A percentile compares a stretch with the other conserved stretches of the same genome.
These are phyloP conservation scores for Nannochloropsis gaditana DNA, from an alignment of 108 stramenopile genomes.

Conservation along the genomic window DNA sequence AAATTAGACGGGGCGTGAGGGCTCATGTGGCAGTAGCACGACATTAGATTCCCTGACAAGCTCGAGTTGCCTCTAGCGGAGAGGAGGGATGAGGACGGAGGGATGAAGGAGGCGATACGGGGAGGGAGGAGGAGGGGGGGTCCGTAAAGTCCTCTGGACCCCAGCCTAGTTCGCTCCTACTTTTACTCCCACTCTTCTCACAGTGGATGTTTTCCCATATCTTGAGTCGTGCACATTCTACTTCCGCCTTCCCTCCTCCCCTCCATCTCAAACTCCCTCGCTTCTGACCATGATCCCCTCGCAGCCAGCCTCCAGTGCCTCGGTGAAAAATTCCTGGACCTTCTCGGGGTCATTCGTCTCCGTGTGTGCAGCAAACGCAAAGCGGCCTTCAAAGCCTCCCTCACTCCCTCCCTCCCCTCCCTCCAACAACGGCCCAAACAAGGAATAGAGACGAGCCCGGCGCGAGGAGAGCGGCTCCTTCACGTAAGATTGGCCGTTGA, in stretches of 20 bases:
- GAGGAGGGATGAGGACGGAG: too few relatives aligned
- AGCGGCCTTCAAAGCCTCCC: slow-evolving; percentile 77
- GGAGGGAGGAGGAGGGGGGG: too few relatives aligned
- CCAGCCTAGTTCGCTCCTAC: too few relatives aligned
- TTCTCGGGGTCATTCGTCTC: slow-evolving; percentile 66
- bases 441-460: background rate
- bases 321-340: slow-evolving; percentile 83
- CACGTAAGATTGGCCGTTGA: background rate
- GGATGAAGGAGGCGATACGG: too few relatives aligned
- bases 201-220: too few relatives aligned
- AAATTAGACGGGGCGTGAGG: background rate
- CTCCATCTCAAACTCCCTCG: background rate
- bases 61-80: too few relatives aligned
- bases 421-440: background rate
- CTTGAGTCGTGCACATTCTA: background rate
- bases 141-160: too few relatives aligned
- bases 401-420: slow-evolving; percentile 66
- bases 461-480: background rate
- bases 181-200: too few relatives aligned
- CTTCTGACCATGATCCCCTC: slow-evolving; percentile 99
- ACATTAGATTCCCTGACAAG: too few relatives aligned
- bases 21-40: too few relatives aligned
- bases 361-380: slow-evolving; percentile 69
- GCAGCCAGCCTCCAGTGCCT: slow-evolving; percentile 71
- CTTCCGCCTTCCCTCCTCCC: background rate